phyloP scores from a whole-genome alignment of 331 rosid genomes.

The Phaseolus coccineus region DNA sequence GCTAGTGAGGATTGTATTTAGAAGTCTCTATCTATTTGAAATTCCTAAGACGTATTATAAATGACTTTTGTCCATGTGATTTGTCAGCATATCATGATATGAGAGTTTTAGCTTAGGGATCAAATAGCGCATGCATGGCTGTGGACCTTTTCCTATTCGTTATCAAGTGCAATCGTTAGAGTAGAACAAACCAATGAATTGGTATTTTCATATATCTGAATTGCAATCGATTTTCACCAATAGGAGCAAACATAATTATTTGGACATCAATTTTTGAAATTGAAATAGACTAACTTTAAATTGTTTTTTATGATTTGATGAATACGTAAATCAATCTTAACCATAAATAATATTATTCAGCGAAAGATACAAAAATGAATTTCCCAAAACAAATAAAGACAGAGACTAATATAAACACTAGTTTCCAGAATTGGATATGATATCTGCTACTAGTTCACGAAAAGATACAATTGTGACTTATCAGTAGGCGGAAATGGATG shows the following conservation, averaged over 20 bases:
- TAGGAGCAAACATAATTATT: neutral
- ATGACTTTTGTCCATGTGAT: no score
- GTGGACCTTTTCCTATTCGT: neutral
- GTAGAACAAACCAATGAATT: constrained; percentile 2
- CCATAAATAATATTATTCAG: neutral
- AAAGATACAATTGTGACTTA: neutral
- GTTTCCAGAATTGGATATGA: neutral
- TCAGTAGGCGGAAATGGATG: constrained; percentile 7
- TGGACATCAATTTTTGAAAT: neutral
- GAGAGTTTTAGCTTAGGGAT: neutral
- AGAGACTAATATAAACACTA: neutral
- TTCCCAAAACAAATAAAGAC: neutral
- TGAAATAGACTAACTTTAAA: neutral
- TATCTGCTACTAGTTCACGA: neutral
- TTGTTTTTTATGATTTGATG: neutral
- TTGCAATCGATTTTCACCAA: neutral
- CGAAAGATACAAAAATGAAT: neutral
- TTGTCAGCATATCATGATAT: no score
- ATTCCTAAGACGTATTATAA: no score
- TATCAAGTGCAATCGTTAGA: neutral
- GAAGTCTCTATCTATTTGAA: no score
- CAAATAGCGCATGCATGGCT: constrained; percentile 25
- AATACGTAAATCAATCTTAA: neutral
- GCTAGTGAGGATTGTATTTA: no score
- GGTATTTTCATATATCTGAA: constrained; percentile 19